phyloP scores from a whole-genome alignment of 164 flowering plant genomes.

The grape (Vitis vinifera) region ASM3070453v1 NC_081818.1:11593501-11594000 shows the following conservation, averaged over 20 bases:
- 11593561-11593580: too few species aligned
- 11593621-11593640: too few species aligned
- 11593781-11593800: too few species aligned
- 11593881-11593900: slow-evolving; percentile 30
- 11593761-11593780: too few species aligned
- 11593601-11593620: too few species aligned
- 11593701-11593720: slow-evolving; percentile 39
- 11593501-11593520: too few species aligned
- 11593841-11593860: slow-evolving; percentile 47
- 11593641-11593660: background rate
- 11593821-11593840: slow-evolving; percentile 40
- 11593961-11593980: slow-evolving; percentile 22
- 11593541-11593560: too few species aligned
- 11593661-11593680: background rate
- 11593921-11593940: slow-evolving; percentile 27
- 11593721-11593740: slow-evolving; percentile 33
- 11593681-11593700: slow-evolving; percentile 29
- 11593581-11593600: too few species aligned
- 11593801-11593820: slow-evolving; percentile 27
- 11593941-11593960: slow-evolving; percentile 19
- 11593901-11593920: slow-evolving; percentile 36
- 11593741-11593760: slow-evolving; percentile 41
- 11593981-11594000: slow-evolving; percentile 34
- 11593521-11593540: too few species aligned
- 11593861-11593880: slow-evolving; percentile 28